Evolutionary conservation across 2,329 filamentous ascomycete species (phyloP).

Genomic region (Acrodontium crateriforme): DNA sequence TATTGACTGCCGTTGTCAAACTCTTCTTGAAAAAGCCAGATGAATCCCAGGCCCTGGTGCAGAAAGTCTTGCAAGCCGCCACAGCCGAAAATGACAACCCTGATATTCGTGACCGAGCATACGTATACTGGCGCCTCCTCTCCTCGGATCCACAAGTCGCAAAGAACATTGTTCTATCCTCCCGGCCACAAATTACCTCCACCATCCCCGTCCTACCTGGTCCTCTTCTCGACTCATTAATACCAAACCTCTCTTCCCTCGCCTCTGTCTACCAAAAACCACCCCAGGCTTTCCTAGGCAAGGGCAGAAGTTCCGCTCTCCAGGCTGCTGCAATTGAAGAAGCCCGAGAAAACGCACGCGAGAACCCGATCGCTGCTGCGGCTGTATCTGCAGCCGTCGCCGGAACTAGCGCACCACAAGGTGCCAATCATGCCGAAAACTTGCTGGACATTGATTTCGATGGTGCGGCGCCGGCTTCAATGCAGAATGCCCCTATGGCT

Average conservation of each 20-base stretch:
- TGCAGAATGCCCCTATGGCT: conserved; percentile 48
- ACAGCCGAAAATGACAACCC: conserved; percentile 95
- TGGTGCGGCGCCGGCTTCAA: conserved; percentile 77
- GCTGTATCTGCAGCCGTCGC: conserved; percentile 53
- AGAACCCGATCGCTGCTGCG: conserved; percentile 85
- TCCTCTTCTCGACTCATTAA: conserved; percentile 73
- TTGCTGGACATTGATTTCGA: conserved; percentile 94
- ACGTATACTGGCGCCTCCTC: conserved; percentile 93
- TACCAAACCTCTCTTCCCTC: conserved; percentile 81
- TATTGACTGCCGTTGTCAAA: conserved; percentile 92
- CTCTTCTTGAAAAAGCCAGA: conserved; percentile 94
- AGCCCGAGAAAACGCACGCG: conserved; percentile 77
- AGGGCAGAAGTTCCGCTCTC: conserved; percentile 85
- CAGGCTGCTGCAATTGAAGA: conserved; percentile 94
- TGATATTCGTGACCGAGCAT: conserved; percentile 90
- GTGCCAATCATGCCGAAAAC: conserved; percentile 79
- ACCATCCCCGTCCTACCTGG: conserved; percentile 85
- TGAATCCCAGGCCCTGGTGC: conserved; percentile 77
- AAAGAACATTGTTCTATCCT: conserved; percentile 83
- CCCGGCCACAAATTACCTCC: conserved; percentile 85
- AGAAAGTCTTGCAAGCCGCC: conserved; percentile 84
- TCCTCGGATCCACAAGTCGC: conserved; percentile 84
- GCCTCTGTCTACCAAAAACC: conserved; percentile 98
- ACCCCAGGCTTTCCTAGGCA: conserved; percentile 92
- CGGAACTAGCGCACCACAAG: conserved; percentile 22